These are phyloP conservation scores for Sanghuangporus sanghuang DNA, from an alignment of 1,284 basidiomycete species.

Conservation along the genomic window DNA sequence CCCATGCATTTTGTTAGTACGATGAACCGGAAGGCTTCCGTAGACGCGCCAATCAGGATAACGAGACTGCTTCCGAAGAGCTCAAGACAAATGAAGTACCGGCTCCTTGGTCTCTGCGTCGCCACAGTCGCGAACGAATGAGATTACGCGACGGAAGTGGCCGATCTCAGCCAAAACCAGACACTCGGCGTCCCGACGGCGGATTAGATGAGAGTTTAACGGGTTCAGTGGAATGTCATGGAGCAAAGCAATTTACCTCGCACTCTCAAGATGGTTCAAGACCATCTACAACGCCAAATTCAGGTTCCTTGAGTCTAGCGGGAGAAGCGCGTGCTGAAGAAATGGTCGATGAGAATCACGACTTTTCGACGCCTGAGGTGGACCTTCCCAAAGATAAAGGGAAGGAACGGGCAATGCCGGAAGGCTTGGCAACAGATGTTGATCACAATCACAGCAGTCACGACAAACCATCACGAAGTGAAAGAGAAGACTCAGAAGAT, in stretches of 20 bases:
- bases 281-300: neutral
- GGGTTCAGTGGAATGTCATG: neutral
- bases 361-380: neutral
- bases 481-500: neutral
- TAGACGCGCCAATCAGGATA: neutral
- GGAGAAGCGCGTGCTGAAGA: neutral
- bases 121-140: neutral
- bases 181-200: neutral
- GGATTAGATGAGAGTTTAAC: neutral
- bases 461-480: neutral
- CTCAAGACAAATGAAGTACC: neutral
- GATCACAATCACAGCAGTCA: neutral
- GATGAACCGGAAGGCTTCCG: slow-evolving; percentile 3
- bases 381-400: neutral
- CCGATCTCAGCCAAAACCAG: slow-evolving; percentile 4
- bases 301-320: neutral
- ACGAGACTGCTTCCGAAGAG: neutral
- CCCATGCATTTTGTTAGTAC: slow-evolving; percentile 10
- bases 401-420: neutral
- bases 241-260: neutral
- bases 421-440: neutral
- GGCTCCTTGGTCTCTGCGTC: neutral
- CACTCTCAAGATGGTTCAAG: neutral
- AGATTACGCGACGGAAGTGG: neutral
- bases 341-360: neutral